Base-by-base conservation (phyloP, 2,329 filamentous ascomycete genomes). In the Epichloe gansuensis region DNA sequence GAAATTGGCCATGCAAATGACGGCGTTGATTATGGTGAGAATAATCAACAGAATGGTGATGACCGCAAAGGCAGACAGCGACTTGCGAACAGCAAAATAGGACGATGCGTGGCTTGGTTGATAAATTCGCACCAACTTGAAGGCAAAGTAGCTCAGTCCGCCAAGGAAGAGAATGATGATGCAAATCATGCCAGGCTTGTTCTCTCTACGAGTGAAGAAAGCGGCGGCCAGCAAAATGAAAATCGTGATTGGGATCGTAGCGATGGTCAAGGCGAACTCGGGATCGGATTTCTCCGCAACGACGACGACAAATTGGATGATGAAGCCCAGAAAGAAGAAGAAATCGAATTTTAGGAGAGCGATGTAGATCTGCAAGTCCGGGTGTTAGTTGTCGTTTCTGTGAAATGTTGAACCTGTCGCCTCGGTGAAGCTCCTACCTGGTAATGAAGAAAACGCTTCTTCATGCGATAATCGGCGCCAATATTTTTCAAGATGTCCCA, bases 401-500 rank as follows among this genome's bases (percentile, higher is more conserved):
- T 13, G 11, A 17, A 21, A n/a, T 3, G 23, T 23, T 13, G 13
- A 13, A n/a, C 23, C 15, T 15, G 25, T 48, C 6, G 35, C 11
- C n/a, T 9, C 25, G 17, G 28, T 63, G 75, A 15, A 12, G 8
- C 23, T 21, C 50, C 50, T 74, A 95, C 90, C 83, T 98, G 93
- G 67, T 95, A 98, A 56, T 91, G 88, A 55, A 98, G 78, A 73
- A 95, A 98, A 58, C 93, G 84, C 72, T 91, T 85, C 78, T 96
- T 97, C 85, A 98, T 89, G 62, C 90, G 83, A 65, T 96, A 81
- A 73, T 98, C 93, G 50, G 93, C 93, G 65, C 91, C 95, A 66
- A 98, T 98, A 69, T 95, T 91, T 76, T 98, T 98, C 71, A 98
- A 90, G 64, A 98, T 98, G 54, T 93, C 93, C 93, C 93, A 98